Conservation (phyloP, 225 moss, liverwort and hornwort genomes). For the Pseudoscleropodium purum region DNA sequence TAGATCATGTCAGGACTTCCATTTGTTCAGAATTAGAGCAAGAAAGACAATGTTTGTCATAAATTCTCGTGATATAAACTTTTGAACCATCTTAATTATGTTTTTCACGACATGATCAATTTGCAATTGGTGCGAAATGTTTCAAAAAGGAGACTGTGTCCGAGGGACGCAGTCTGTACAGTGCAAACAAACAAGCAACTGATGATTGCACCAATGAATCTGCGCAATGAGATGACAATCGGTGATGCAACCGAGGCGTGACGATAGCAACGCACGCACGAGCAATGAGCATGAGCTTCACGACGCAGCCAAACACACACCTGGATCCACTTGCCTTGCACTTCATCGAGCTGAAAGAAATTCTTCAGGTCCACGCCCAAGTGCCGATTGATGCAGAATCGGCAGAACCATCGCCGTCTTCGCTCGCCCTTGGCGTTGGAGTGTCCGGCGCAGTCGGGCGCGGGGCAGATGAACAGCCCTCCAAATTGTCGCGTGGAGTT, state of each 20-base stretch:
- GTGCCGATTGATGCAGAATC: slow-evolving; percentile 61
- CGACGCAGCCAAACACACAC: slow-evolving; percentile 36
- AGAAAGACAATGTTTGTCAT: background rate
- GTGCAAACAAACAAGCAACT: background rate
- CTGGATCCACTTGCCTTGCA: slow-evolving; percentile 70
- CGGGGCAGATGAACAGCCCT: slow-evolving; percentile 60
- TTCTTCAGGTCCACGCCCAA: slow-evolving; percentile 52
- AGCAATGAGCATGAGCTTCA: background rate
- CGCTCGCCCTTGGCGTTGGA: slow-evolving; percentile 66
- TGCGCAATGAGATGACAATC: background rate
- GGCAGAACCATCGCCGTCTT: slow-evolving; percentile 59
- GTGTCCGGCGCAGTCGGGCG: slow-evolving; percentile 57
- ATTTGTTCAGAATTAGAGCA: background rate
- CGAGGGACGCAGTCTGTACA: background rate
- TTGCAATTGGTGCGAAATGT: background rate
- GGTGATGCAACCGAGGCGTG: background rate
- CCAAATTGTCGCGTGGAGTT: slow-evolving; percentile 65
- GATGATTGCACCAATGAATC: background rate
- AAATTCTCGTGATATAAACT: background rate
- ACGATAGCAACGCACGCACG: background rate
- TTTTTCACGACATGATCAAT: background rate
- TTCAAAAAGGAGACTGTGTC: background rate
- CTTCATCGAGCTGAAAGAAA: slow-evolving; percentile 65
- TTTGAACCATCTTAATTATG: background rate
- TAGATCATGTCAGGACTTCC: background rate